Evolutionary conservation across 305 asterid genomes (phyloP), one percentile per base, ranked within the genome.

Genomic region (Ilex paraguariensis): DNA sequence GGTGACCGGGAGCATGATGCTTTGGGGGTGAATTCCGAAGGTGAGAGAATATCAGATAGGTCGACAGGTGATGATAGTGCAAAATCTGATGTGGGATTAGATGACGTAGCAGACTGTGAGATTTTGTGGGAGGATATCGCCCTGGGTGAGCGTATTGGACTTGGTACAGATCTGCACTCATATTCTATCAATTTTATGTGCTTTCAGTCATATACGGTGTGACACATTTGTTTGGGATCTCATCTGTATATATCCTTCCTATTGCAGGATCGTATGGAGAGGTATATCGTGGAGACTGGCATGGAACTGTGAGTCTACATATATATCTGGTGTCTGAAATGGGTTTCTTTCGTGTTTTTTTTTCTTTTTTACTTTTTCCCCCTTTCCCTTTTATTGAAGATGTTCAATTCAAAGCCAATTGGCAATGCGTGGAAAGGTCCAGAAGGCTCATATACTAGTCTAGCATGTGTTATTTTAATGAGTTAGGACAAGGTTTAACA

Each of bases 111-210:
- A 45, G 98, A 92, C 62, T 90, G 97, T 79, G 98, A 92, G 80
- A 89, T 92, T 61, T 91, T 86, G 3, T 87, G 87, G 95, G 98
- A 92, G 70, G 97, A 92, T 63, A 84, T 92, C 78, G 42, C 86
- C 84, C 77, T 92, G 94, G 98, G 98, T 66, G 98, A 89, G 84
- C 98, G 98, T 80, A 92, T 92, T 68, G 98, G 98, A 67, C 93
- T 92, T 75, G 98, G 98, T 92, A 92, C 70, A 64, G 60, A 65
- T 73, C 75, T 75, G 61, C 57, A 55, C 42, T 72, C 51, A 16
- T 60, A 56, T 63, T 69, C 64, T 28, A 53, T 49, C 63, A 68
- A 64, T 58, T 46, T 52, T 69, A 57, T 21, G 57, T 73, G 62
- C 61, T 45, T 71, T 13, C 53, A 6, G 30, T 72, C 58, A 58